A percentile compares a stretch with the other conserved stretches of the same genome.
Conservation (phyloP, 345 rosid species). For the Angophora floribunda region DNA sequence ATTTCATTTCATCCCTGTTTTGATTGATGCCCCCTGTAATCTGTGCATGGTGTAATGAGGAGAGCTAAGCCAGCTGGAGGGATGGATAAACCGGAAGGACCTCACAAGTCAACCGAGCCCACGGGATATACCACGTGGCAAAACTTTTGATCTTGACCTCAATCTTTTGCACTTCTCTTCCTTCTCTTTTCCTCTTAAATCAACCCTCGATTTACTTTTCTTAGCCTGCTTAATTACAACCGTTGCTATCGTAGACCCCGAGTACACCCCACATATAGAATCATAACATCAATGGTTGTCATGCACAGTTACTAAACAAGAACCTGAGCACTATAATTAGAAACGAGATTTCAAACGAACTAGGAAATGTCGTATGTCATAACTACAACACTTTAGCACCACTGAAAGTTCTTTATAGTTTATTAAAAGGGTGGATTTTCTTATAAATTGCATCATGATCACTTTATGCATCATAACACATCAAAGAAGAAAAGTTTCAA, state of each 20-base stretch:
- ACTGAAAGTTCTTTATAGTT: neutral
- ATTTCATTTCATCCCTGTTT: neutral
- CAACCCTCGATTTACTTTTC: neutral
- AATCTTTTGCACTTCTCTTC: neutral
- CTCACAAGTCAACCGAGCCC: neutral
- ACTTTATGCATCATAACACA: neutral
- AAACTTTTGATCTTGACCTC: slow-evolving; percentile 12
- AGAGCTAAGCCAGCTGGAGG: neutral
- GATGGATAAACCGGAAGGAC: neutral
- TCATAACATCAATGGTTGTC: neutral
- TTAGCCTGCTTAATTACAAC: neutral
- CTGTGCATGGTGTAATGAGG: neutral
- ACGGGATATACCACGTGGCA: neutral
- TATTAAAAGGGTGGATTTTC: neutral
- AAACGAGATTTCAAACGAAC: neutral
- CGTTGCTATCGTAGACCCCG: neutral
- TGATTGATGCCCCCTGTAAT: neutral
- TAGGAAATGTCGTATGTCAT: neutral
- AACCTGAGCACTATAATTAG: neutral
- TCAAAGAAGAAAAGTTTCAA: neutral
- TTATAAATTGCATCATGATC: neutral
- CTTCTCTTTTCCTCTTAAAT: neutral
- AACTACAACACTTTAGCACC: neutral
- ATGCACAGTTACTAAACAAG: neutral
- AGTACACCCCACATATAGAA: neutral